Evolutionary conservation across 164 flowering plant genomes (phyloP), one percentile per base, ranked within the genome.

Genomic region (Annona squamosa): DNA sequence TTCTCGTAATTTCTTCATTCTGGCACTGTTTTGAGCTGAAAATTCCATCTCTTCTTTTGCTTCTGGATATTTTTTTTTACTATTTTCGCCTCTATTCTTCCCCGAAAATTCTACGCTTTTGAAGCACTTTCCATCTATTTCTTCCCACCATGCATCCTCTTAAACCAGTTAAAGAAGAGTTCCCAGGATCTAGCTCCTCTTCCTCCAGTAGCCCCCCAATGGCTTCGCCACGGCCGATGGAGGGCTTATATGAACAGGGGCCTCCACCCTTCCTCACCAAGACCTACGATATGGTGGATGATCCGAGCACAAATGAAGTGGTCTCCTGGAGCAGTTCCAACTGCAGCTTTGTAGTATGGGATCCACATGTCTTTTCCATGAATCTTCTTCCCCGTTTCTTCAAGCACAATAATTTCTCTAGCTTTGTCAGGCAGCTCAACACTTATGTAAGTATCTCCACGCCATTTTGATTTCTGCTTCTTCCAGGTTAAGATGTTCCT

Each of bases 231-330:
- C 87, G 74, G 82, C 90, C 92, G 5, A 83, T 83, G 84, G 91
- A 86, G 71, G 88, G 88, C 26, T 83, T 88, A 4, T 78, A 88
- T 44, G 92, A 90, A 0, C 18, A 46, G 17, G 91, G 92, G 0
- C 92, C 94, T 4, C 89, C 92, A 1, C 90, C 94, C 37, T 90
- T 90, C 71, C 82, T 90, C 64, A 84, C 81, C 10, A 90, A 90
- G 79, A 86, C 90, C 0, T 90, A 71, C 69, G 91, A 88, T 3
- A 85, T 90, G 85, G 92, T 90, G 70, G 92, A 90, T 67, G 89
- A 90, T 68, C 83, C 79, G 5, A 64, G 45, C 17, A 85, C 86
- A 3, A 73, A 81, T 73, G 71, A 69, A 1, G 72, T 87, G 5
- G 85, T 90, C 13, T 88, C 90, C 1, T 90, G 94, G 94, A 82